Evolutionary conservation across 495 filamentous ascomycete genomes (phyloP), one percentile per base, ranked within the genome.

Genomic region (Chaetomium cochliodes): DNA sequence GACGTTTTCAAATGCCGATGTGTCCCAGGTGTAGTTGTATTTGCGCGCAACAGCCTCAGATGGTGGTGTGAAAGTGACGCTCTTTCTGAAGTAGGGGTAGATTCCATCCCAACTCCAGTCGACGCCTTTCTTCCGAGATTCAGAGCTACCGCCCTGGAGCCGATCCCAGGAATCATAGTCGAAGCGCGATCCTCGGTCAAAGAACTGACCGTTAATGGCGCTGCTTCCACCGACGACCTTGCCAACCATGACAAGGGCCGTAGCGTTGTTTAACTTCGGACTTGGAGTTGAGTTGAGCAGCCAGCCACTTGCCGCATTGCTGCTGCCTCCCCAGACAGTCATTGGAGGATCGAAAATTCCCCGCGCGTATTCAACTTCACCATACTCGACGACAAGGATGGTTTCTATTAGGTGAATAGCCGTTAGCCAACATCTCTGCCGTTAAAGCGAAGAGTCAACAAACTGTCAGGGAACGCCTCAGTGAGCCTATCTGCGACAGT

Each of bases 81-180:
- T 67, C 65, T 74, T 80, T 54, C 75, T 78, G 55, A 80, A 74
- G 60, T 74, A 81, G 0, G 79, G 78, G 33, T 77, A 64, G 6
- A 80, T 55, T 28, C 73, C 76, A 22, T 74, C 62, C 78, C 79
- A 81, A 28, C 65, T 63, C 72, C 72, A 74, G 6, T 55, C 22
- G 3, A 50, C n/a, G 26, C 20, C 44, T 26, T 25, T 52, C 23
- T 44, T n/a, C 16, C 20, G 23, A 13, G 60, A 44, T 7, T 42
- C 60, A 15, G 41, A 72, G 5, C 18, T 12, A 30, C 47, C 23
- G 57, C 81, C 83, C 12, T 85, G 83, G 3, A 83, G 63, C 12
- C 67, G 62, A 62, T 79, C 76, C 85, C 85, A 87, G 2, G 75
- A 64, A 64, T 87, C 80, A 54, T 79, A 82, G 60, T 83, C 80